These are phyloP conservation scores for Apiotrichum akiyoshidainum DNA, from an alignment of 1,284 basidiomycete genomes.

Conservation along the genomic window DNA sequence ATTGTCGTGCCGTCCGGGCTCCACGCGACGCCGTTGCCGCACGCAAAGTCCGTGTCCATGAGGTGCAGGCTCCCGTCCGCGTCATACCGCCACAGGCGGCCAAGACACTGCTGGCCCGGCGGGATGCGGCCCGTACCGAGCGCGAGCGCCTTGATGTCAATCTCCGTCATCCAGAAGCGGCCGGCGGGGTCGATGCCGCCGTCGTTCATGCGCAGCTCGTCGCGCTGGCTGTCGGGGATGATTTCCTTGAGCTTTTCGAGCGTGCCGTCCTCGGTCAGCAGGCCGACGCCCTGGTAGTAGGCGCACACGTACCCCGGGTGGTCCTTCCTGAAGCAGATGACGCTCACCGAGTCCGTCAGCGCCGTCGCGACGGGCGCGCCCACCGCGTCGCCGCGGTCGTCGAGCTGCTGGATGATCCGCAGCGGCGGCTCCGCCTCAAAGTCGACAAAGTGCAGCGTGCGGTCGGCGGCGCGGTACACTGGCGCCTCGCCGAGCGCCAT, in stretches of 20 bases:
- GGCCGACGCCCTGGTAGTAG: neutral
- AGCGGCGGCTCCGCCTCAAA: neutral
- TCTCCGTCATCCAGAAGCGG: conserved; percentile 1
- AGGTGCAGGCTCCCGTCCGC: neutral
- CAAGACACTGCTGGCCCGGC: neutral
- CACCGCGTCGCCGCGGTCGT: neutral
- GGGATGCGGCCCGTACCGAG: neutral
- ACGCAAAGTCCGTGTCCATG: neutral
- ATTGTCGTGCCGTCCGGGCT: neutral
- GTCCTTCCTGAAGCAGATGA: neutral
- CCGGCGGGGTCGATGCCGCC: neutral
- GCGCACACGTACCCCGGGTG: neutral
- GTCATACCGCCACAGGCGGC: neutral
- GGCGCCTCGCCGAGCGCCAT: neutral
- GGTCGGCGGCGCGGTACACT: neutral
- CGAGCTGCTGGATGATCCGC: neutral
- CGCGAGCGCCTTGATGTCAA: neutral
- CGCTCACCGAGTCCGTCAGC: neutral
- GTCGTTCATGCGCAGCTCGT: neutral
- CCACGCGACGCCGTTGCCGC: neutral
- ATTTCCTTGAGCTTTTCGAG: neutral
- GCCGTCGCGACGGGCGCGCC: neutral
- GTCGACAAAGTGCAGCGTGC: neutral
- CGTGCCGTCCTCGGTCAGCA: neutral
- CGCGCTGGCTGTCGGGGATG: neutral